A percentile compares a stretch with the other conserved stretches of the same genome.
Conservation (phyloP, 2,329 filamentous ascomycete species). For the Escovopsis sp. region DNA sequence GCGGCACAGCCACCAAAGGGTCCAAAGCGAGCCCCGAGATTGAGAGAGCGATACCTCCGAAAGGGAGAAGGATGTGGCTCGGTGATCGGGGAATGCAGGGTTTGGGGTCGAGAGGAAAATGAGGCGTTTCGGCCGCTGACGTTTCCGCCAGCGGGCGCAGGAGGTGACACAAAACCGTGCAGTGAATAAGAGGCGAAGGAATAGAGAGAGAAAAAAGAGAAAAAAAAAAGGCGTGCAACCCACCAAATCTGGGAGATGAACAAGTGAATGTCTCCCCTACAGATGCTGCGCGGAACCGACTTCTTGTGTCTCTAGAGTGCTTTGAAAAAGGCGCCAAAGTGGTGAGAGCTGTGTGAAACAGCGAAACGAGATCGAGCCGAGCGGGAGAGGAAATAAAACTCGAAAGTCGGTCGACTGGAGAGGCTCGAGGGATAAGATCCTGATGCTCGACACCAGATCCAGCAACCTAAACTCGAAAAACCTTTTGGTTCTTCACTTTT, state of each 20-base stretch:
- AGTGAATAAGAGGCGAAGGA: conserved; percentile 22
- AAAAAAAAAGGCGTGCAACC: conserved; percentile 15
- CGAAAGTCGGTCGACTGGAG: not conserved
- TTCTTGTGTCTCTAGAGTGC: not conserved
- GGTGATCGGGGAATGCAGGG: conserved; percentile 9
- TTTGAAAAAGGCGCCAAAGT: no score
- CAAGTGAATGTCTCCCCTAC: conserved; percentile 95
- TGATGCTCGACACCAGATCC: conserved; percentile 2
- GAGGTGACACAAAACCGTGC: not conserved
- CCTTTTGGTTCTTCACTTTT: conserved; percentile 17
- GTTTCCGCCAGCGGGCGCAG: not conserved
- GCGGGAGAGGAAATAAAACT: no score
- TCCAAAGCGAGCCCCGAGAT: not conserved
- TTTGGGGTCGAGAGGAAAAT: conserved; percentile 11
- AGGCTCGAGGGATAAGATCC: conserved; percentile 1
- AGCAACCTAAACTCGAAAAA: conserved; percentile 7
- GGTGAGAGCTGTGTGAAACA: not conserved
- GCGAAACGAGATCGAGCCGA: conserved; percentile 1
- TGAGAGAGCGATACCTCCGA: not conserved
- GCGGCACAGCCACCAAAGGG: not conserved
- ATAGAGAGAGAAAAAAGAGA: not conserved
- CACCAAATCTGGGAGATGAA: conserved; percentile 79
- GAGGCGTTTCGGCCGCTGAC: conserved; percentile 6
- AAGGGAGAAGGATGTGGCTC: not conserved
- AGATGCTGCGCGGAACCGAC: conserved; percentile 22